Conservation (phyloP, 306 rosid genomes). For the Calophaca sinica region DNA sequence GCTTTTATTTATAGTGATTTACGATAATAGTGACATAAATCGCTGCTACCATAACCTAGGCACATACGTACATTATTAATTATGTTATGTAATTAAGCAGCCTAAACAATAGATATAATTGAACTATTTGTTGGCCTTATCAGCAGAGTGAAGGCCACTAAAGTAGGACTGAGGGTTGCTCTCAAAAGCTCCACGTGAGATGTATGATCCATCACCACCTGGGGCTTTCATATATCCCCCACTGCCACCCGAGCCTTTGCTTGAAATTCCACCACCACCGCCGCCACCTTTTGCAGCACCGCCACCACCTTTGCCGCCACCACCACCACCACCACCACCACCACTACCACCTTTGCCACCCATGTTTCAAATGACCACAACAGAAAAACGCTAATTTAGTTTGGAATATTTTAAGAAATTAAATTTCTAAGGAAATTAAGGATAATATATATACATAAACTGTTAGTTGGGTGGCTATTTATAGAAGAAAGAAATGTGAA, state of each 20-base stretch:
- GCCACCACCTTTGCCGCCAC: not conserved
- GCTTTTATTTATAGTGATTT: too few relatives aligned
- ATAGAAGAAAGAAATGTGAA: conserved; percentile 17
- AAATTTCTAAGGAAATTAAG: not conserved
- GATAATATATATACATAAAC: not conserved
- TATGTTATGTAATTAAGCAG: too few relatives aligned
- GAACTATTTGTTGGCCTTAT: not conserved
- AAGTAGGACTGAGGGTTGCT: conserved; percentile 25
- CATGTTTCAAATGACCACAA: conserved; percentile 36
- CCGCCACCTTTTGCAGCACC: not conserved
- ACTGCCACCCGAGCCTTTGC: not conserved
- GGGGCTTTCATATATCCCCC: conserved; percentile 35
- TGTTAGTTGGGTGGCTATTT: not conserved
- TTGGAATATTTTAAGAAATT: not conserved
- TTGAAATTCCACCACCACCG: conserved; percentile 23
- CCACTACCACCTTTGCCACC: conserved; percentile 10
- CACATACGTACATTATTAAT: too few relatives aligned
- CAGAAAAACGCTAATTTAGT: not conserved
- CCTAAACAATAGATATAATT: too few relatives aligned
- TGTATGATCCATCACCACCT: conserved; percentile 11
- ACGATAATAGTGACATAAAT: too few relatives aligned
- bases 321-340: not conserved
- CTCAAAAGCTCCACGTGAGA: conserved; percentile 15
- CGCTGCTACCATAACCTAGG: too few relatives aligned
- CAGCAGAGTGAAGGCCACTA: not conserved